These are phyloP conservation scores for Ascoidea rubescens DNA, from an alignment of 805 yeast genomes.

Conservation along the genomic window DNA sequence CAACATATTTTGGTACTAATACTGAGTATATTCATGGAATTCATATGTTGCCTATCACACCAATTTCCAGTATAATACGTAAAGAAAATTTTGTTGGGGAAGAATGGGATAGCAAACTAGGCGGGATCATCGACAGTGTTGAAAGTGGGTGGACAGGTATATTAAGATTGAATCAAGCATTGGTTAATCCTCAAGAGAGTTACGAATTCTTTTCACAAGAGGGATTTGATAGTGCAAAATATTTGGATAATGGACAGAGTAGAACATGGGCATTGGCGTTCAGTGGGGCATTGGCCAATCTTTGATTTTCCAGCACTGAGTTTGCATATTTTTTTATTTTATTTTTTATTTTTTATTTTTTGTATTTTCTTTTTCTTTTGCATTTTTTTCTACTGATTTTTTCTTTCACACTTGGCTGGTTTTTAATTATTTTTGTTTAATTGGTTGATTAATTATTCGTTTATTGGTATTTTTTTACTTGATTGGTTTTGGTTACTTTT, in stretches of 20 bases:
- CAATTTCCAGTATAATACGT: conserved; percentile 43
- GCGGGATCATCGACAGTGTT: conserved; percentile 24
- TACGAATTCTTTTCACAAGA: conserved; percentile 27
- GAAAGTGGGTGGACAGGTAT: conserved; percentile 58
- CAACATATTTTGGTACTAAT: conserved; percentile 54
- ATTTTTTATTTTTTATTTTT: too few species aligned
- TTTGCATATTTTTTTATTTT: too few species aligned
- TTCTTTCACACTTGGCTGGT: too few species aligned
- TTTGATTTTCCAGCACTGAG: too few species aligned
- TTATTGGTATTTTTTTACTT: too few species aligned
- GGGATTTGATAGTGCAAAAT: conserved; percentile 20
- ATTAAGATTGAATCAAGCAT: conserved; percentile 27
- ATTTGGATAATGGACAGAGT: conserved; percentile 50
- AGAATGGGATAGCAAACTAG: conserved; percentile 45
- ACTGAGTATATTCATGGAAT: conserved; percentile 62
- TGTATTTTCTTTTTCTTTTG: too few species aligned
- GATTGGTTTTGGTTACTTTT: too few species aligned
- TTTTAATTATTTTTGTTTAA: too few species aligned
- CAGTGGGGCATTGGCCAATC: neutral
- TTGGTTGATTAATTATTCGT: too few species aligned
- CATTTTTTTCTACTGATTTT: too few species aligned
- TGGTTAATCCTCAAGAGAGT: conserved; percentile 26
- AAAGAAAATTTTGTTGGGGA: conserved; percentile 33
- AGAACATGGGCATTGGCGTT: conserved; percentile 47
- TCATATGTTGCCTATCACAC: conserved; percentile 65